Percentiles rank a stretch among this genome's conserved stretches.
Conservation (phyloP, 805 yeast species). For the Pichia membranifaciens region DNA sequence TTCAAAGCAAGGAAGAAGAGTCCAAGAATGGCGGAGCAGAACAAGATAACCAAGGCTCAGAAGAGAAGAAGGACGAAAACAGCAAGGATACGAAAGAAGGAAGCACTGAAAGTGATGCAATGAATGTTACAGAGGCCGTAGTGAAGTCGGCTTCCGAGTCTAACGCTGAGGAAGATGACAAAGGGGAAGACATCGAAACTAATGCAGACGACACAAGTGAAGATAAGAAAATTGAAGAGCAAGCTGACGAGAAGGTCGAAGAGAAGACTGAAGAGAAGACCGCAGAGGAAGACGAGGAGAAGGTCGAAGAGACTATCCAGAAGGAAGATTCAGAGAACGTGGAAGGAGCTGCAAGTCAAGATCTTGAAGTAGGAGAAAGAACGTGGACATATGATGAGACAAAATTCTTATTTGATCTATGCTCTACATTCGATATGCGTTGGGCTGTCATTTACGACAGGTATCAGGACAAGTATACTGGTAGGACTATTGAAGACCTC, state of each 20-base stretch:
- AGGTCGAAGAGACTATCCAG: background rate
- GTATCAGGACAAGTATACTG: conserved; percentile 34
- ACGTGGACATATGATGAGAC: conserved; percentile 78
- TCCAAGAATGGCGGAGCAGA: too few species aligned
- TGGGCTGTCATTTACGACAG: conserved; percentile 68
- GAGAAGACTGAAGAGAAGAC: background rate
- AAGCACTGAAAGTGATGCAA: background rate
- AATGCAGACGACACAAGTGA: background rate
- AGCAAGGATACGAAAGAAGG: background rate
- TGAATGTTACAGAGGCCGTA: background rate
- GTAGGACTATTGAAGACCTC: conserved; percentile 71
- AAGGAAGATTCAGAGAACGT: background rate
- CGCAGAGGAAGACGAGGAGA: background rate
- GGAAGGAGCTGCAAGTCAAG: background rate
- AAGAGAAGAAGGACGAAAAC: background rate
- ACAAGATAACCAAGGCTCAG: background rate
- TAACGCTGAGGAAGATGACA: background rate
- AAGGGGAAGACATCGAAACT: background rate
- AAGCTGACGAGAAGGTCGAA: background rate
- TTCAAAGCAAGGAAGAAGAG: too few species aligned
- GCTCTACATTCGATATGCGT: conserved; percentile 51
- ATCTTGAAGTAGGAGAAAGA: background rate
- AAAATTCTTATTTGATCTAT: conserved; percentile 65
- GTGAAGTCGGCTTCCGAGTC: background rate
- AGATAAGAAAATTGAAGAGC: background rate